These are phyloP conservation scores for Sporothrix curviconia DNA, from an alignment of 2,329 filamentous ascomycete genomes.

Conservation along the genomic window DNA sequence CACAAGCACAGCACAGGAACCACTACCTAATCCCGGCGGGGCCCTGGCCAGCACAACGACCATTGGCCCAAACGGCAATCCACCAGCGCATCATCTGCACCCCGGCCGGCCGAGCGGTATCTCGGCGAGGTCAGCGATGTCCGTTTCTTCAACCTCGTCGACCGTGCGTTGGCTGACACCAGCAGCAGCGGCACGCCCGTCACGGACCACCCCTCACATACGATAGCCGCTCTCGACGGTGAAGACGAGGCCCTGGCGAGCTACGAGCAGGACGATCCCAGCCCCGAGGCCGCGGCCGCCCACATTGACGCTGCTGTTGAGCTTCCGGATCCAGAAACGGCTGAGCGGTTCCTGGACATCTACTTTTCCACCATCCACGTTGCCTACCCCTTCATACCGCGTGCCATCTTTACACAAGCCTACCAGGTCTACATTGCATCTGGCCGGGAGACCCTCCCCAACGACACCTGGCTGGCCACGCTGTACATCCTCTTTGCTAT, in stretches of 20 bases:
- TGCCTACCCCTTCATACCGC: constrained; percentile 30
- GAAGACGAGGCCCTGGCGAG: constrained; percentile 20
- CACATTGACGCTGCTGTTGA: neutral
- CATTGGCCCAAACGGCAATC: too few species aligned
- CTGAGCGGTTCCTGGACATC: constrained; percentile 16
- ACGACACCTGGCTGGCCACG: constrained; percentile 13
- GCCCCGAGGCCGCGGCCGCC: neutral
- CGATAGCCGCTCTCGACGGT: neutral
- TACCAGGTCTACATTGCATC: neutral
- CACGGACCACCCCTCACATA: neutral
- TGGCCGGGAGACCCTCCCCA: neutral
- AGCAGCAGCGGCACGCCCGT: neutral
- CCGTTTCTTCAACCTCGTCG: constrained; percentile 30
- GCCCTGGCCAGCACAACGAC: too few species aligned
- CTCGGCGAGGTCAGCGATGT: constrained; percentile 34
- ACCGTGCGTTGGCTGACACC: constrained; percentile 21
- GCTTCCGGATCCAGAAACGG: constrained; percentile 7
- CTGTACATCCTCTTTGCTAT: constrained; percentile 26
- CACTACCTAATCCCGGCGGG: too few species aligned
- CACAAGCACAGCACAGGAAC: too few species aligned
- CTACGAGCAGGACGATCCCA: constrained; percentile 18
- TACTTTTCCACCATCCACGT: constrained; percentile 31
- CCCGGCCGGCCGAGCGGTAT: constrained; percentile 23
- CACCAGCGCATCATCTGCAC: neutral
- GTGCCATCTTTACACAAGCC: constrained; percentile 19